Conservation (phyloP, 2,329 filamentous ascomycete genomes). For the Fusarium citri region DNA sequence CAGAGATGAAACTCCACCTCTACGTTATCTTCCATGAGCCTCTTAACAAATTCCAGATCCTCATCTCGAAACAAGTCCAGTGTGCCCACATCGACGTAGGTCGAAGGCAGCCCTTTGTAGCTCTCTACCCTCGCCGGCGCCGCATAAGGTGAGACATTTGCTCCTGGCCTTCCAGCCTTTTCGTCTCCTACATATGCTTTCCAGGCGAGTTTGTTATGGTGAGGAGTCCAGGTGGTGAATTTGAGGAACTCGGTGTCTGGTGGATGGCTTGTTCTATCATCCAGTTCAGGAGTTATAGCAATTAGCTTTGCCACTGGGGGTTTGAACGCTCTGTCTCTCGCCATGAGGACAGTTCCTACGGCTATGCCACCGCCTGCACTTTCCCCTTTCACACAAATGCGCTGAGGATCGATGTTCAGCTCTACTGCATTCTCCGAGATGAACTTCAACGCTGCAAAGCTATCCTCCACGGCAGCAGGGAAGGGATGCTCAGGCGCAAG, state of each 20-base stretch:
- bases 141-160: slow-evolving; percentile 32
- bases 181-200: slow-evolving; percentile 39
- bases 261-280: slow-evolving; percentile 23
- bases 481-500: slow-evolving; percentile 37
- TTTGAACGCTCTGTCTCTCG: slow-evolving; percentile 25
- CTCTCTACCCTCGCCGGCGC: slow-evolving; percentile 31
- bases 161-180: slow-evolving; percentile 22
- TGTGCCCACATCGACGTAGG: slow-evolving; percentile 36
- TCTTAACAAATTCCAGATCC: slow-evolving; percentile 30
- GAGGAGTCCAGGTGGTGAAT: slow-evolving; percentile 19
- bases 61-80: slow-evolving; percentile 40
- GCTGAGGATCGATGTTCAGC: slow-evolving; percentile 29
- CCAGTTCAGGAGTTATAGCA: slow-evolving; percentile 35
- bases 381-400: slow-evolving; percentile 34
- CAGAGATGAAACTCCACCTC: slow-evolving; percentile 43
- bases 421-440: slow-evolving; percentile 24
- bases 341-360: slow-evolving; percentile 24
- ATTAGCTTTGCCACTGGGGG: slow-evolving; percentile 35
- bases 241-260: slow-evolving; percentile 19
- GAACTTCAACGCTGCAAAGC: slow-evolving; percentile 31
- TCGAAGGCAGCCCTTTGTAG: slow-evolving; percentile 24
- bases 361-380: slow-evolving; percentile 37
- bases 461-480: slow-evolving; percentile 32
- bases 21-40: slow-evolving; percentile 34
- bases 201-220: slow-evolving; percentile 28